These are phyloP conservation scores for Cryptomeria japonica DNA, from an alignment of 75 land plant genomes.

Conservation along the genomic window DNA sequence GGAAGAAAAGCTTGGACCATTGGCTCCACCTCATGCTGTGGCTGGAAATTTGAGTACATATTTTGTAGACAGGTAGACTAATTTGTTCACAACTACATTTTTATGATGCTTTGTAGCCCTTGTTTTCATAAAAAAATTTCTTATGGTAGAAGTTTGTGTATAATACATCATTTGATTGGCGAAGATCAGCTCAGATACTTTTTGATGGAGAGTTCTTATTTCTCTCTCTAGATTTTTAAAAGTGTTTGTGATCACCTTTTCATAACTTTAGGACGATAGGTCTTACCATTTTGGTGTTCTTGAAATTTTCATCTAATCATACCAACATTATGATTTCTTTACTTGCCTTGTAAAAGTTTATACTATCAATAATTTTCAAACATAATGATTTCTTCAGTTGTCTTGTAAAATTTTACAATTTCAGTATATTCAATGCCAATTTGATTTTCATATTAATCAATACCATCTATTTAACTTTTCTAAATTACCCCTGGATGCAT, in stretches of 20 bases:
- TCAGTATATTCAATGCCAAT: neutral
- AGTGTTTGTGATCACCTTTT: neutral
- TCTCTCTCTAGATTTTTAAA: neutral
- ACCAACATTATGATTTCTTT: neutral
- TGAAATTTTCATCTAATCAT: neutral
- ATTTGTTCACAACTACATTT: neutral
- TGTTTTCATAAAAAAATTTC: neutral
- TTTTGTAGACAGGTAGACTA: conserved; percentile 72
- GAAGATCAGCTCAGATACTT: neutral
- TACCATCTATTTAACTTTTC: neutral
- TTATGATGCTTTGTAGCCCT: neutral
- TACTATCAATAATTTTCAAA: too few relatives aligned
- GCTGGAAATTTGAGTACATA: conserved; percentile 75
- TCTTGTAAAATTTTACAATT: neutral
- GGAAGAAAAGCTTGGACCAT: conserved; percentile 82
- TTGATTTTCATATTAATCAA: neutral
- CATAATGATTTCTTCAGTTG: neutral
- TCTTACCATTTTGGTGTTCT: neutral
- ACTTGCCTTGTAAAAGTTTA: too few relatives aligned
- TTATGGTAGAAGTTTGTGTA: neutral
- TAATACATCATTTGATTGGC: neutral
- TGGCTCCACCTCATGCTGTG: conserved; percentile 85
- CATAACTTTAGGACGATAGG: neutral
- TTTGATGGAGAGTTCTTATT: neutral
- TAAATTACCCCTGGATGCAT: neutral